Conservation (phyloP, 345 rosid species). For the Syzygium jambos region DNA sequence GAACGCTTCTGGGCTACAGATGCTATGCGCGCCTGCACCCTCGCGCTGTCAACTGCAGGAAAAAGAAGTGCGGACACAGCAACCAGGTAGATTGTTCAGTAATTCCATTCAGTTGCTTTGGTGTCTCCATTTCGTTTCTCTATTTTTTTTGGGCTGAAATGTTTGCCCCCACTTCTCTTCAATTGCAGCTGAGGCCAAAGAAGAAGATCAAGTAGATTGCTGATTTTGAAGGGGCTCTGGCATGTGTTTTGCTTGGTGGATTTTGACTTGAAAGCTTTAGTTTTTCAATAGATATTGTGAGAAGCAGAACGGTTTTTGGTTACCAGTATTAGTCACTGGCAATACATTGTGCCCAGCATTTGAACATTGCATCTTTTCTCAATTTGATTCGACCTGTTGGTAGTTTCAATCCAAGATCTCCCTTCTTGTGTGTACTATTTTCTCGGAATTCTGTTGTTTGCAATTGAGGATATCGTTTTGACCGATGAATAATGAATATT, state of each 20-base stretch:
- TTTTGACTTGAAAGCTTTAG: neutral
- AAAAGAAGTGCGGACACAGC: slow-evolving; percentile 99
- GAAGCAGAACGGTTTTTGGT: neutral
- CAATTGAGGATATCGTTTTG: neutral
- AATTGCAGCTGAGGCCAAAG: slow-evolving; percentile 73
- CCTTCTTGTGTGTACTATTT: neutral
- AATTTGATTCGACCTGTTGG: neutral
- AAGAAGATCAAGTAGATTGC: slow-evolving; percentile 23
- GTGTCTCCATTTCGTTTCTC: neutral
- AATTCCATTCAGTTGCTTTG: neutral
- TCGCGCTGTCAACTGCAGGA: slow-evolving; percentile 96
- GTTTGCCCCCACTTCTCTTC: neutral
- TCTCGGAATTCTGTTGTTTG: neutral
- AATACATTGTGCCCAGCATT: neutral
- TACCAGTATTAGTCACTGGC: neutral
- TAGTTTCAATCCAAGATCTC: neutral
- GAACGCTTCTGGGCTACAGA: slow-evolving; percentile 16
- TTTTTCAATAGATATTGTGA: neutral
- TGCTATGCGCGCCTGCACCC: slow-evolving; percentile 97
- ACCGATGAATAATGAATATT: neutral
- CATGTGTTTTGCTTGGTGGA: neutral
- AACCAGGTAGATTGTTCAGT: slow-evolving; percentile 53
- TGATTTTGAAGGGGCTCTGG: neutral
- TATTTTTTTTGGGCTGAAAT: neutral
- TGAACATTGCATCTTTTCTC: neutral